Evolutionary conservation across 306 rosid species (phyloP).

Genomic region (Cicer arietinum): DNA sequence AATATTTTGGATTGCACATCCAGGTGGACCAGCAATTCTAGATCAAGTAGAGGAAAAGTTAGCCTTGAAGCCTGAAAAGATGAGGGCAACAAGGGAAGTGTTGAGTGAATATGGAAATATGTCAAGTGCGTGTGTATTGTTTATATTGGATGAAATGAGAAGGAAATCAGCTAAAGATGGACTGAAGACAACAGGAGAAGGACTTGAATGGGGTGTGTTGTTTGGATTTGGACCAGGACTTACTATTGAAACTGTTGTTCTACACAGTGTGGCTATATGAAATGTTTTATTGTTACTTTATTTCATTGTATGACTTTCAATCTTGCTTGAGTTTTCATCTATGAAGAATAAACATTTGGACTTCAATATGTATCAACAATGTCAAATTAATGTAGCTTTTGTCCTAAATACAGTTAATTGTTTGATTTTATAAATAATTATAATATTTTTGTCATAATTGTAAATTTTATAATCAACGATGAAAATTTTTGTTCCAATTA

Average conservation of each 20-base stretch:
- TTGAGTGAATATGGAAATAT: conserved; percentile 74
- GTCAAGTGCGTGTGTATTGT: conserved; percentile 84
- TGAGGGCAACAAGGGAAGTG: conserved; percentile 54
- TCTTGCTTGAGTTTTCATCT: not conserved
- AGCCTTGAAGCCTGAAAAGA: conserved; percentile 40
- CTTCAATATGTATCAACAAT: not conserved
- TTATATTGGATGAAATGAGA: conserved; percentile 75
- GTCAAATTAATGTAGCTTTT: not conserved
- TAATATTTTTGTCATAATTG: too few relatives aligned
- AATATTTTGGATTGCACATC: conserved; percentile 53
- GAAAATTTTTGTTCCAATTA: too few relatives aligned
- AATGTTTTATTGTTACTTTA: not conserved
- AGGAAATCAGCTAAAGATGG: conserved; percentile 54
- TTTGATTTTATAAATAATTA: too few relatives aligned
- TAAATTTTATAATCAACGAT: too few relatives aligned
- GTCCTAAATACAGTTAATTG: too few relatives aligned
- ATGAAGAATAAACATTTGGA: not conserved
- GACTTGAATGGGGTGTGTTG: conserved; percentile 76
- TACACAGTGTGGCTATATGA: conserved; percentile 56
- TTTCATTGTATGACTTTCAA: not conserved
- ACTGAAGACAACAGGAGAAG: conserved; percentile 46
- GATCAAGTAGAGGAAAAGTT: conserved; percentile 46
- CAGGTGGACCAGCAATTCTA: conserved; percentile 47
- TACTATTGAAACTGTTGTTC: conserved; percentile 70
- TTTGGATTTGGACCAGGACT: conserved; percentile 88